phyloP scores from a whole-genome alignment of 441 rosid species.

The Pelargonium cotyledonis region DNA sequence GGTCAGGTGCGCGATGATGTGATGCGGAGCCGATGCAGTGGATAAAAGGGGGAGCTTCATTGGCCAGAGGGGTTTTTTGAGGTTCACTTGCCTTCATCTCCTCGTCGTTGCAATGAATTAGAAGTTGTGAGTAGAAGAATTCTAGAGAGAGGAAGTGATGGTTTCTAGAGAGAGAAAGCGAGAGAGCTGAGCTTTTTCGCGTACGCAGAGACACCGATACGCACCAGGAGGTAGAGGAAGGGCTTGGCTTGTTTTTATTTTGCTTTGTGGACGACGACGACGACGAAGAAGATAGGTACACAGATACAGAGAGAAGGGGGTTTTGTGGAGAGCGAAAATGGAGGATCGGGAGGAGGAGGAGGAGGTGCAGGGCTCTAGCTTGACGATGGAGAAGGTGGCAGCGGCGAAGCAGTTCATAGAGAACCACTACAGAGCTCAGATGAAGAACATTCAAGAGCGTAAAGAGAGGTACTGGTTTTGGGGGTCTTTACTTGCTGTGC shows the following conservation, averaged over 20 bases:
- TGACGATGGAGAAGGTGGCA: conserved; percentile 98
- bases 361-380: conserved; percentile 74
- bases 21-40: conserved; percentile 12
- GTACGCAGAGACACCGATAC: neutral
- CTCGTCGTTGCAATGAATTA: conserved; percentile 32
- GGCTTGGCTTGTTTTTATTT: conserved; percentile 22
- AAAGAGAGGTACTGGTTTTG: conserved; percentile 56
- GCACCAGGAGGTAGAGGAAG: conserved; percentile 17
- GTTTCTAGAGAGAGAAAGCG: conserved; percentile 22
- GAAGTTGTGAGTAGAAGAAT: neutral
- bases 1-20: neutral
- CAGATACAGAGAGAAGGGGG: conserved; percentile 12
- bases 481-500: neutral
- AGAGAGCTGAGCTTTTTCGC: conserved; percentile 10
- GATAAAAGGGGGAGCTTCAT: conserved; percentile 8
- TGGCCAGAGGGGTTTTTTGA: conserved; percentile 14
- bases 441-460: conserved; percentile 74
- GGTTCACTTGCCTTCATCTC: conserved; percentile 24
- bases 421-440: conserved; percentile 90
- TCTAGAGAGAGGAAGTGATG: conserved; percentile 17
- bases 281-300: conserved; percentile 17
- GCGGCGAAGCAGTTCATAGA: conserved; percentile 95
- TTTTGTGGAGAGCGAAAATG: conserved; percentile 37
- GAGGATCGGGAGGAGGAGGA: conserved; percentile 38
- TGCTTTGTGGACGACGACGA: conserved; percentile 4